These are phyloP conservation scores for Tolypocladium nubicola DNA, from an alignment of 2,329 filamentous ascomycete genomes.

Conservation along the genomic window DNA sequence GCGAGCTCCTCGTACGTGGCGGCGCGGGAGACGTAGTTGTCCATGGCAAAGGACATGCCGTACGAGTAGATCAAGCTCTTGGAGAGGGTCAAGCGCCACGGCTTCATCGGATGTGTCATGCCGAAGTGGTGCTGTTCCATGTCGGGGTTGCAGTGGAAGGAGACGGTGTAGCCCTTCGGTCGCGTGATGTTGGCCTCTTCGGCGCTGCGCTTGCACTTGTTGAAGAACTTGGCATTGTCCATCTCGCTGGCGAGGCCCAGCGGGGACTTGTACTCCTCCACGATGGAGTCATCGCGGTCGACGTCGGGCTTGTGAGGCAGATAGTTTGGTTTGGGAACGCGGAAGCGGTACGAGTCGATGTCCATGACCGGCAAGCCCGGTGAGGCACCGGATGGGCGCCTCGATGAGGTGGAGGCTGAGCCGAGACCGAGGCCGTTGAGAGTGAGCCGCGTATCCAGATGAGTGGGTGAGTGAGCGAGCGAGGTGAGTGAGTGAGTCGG, in stretches of 20 bases:
- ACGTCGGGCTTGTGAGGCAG: slow-evolving; percentile 42
- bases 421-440: neutral
- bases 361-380: slow-evolving; percentile 15
- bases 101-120: slow-evolving; percentile 96
- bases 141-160: slow-evolving; percentile 88
- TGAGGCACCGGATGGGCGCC: neutral
- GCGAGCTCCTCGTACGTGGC: slow-evolving; percentile 83
- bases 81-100: slow-evolving; percentile 89
- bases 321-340: slow-evolving; percentile 49
- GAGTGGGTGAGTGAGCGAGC: neutral
- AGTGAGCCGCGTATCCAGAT: neutral
- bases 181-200: slow-evolving; percentile 60
- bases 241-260: slow-evolving; percentile 39
- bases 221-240: slow-evolving; percentile 46
- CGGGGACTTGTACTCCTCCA: slow-evolving; percentile 40
- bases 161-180: slow-evolving; percentile 82
- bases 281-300: slow-evolving; percentile 39
- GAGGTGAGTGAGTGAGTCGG: neutral
- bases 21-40: slow-evolving; percentile 74
- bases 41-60: slow-evolving; percentile 94
- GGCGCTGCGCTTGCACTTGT: slow-evolving; percentile 46
- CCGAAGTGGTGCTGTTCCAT: slow-evolving; percentile 98
- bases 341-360: slow-evolving; percentile 38
- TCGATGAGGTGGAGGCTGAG: neutral
- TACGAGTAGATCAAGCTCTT: slow-evolving; percentile 93